A percentile compares a stretch with the other conserved stretches of the same genome.
Conservation (phyloP, 257 asterid species). For the Capsicum chinense region DNA sequence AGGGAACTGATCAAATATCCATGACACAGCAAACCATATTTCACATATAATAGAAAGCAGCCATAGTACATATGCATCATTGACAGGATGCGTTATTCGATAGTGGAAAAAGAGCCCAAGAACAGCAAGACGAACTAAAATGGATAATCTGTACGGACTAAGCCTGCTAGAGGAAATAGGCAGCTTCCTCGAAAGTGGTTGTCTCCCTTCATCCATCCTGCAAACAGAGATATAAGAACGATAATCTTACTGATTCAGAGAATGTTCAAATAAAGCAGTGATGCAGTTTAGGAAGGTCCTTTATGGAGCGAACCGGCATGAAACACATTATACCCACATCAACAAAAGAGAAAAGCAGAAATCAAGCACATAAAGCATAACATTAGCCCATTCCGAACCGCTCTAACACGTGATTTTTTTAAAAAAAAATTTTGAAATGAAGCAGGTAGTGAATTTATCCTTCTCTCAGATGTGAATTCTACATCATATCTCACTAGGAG, state of each 20-base stretch:
- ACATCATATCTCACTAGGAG: not conserved
- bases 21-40: conserved; percentile 95
- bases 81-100: conserved; percentile 84
- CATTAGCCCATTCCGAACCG: not conserved
- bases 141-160: conserved; percentile 85
- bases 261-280: conserved; percentile 2
- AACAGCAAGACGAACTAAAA: conserved; percentile 74
- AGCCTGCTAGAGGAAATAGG: conserved; percentile 93
- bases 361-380: not conserved
- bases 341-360: not conserved
- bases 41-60: conserved; percentile 88
- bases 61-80: conserved; percentile 94
- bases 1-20: conserved; percentile 93
- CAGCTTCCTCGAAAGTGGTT: conserved; percentile 88
- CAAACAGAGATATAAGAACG: conserved; percentile 25
- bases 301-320: not conserved
- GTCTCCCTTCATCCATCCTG: conserved; percentile 99
- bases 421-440: not conserved
- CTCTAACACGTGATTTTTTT: not conserved
- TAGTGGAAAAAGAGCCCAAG: conserved; percentile 90
- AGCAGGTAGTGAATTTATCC: not conserved
- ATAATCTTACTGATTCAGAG: conserved; percentile 15
- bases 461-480: not conserved
- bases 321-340: not conserved
- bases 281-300: not conserved